Percentiles rank a stretch among this genome's conserved stretches.
Evolutionary conservation across 2,329 filamentous ascomycete genomes (phyloP).

Genomic region (Mollisiaceae sp.): DNA sequence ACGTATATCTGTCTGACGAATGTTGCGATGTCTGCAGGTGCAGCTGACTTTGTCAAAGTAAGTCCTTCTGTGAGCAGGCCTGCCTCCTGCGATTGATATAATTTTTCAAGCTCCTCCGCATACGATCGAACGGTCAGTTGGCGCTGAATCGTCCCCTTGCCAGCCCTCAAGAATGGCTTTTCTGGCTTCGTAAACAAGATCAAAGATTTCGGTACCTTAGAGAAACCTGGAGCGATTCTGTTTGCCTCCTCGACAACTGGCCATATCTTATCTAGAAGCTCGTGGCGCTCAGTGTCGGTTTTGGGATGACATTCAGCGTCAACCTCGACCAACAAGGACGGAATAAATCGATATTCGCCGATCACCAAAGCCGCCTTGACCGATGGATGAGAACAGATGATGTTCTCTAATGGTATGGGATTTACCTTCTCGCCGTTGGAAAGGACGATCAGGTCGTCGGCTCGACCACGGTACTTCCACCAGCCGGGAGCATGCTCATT

Average conservation of each 20-base stretch:
- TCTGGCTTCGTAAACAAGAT: slow-evolving; percentile 42
- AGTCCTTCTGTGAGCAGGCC: slow-evolving; percentile 15
- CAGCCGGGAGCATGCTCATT: slow-evolving; percentile 43
- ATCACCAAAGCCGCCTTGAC: slow-evolving; percentile 34
- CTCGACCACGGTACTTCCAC: slow-evolving; percentile 35
- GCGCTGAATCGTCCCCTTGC: slow-evolving; percentile 47
- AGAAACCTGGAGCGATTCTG: slow-evolving; percentile 37
- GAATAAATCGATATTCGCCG: slow-evolving; percentile 18
- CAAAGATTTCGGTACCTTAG: slow-evolving; percentile 37
- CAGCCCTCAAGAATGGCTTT: slow-evolving; percentile 45
- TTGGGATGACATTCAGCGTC: not conserved
- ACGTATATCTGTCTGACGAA: slow-evolving; percentile 17
- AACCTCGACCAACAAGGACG: slow-evolving; percentile 25
- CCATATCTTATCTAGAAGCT: slow-evolving; percentile 40
- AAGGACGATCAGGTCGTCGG: slow-evolving; percentile 25
- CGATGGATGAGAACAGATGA: slow-evolving; percentile 44
- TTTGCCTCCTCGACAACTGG: slow-evolving; percentile 43
- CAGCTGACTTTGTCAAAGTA: not conserved
- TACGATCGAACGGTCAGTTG: slow-evolving; percentile 41
- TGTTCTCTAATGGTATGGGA: slow-evolving; percentile 42
- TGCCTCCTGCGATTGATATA: slow-evolving; percentile 38
- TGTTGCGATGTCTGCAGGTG: not conserved
- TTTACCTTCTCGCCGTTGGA: slow-evolving; percentile 26
- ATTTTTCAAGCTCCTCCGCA: slow-evolving; percentile 40
- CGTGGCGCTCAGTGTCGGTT: slow-evolving; percentile 14